A percentile compares a stretch with the other conserved stretches of the same genome.
These are phyloP conservation scores for Starmerella sp. DNA, from an alignment of 805 yeast genomes.

Conservation along the genomic window DNA sequence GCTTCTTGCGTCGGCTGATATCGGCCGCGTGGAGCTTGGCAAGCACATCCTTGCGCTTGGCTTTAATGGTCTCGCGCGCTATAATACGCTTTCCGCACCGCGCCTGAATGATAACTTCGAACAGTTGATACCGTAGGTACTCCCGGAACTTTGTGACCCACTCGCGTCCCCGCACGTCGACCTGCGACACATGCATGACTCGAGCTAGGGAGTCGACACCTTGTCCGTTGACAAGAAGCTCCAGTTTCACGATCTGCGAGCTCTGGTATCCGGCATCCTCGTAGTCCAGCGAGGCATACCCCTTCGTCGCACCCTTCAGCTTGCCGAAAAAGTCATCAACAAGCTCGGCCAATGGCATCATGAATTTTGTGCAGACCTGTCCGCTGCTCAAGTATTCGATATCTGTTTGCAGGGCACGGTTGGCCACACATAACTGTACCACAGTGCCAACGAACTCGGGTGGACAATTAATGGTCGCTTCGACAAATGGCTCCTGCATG, in stretches of 20 bases:
- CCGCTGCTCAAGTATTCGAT: conserved; percentile 65
- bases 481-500: conserved; percentile 67
- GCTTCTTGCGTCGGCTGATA: conserved; percentile 76
- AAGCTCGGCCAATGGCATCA: conserved; percentile 74
- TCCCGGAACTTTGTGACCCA: conserved; percentile 77
- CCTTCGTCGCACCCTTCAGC: conserved; percentile 76
- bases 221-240: conserved; percentile 75
- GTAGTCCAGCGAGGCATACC: conserved; percentile 89
- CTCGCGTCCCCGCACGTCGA: conserved; percentile 59
- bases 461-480: conserved; percentile 83
- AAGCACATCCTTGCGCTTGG: conserved; percentile 87
- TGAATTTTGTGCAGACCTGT: conserved; percentile 70
- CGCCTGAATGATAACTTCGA: conserved; percentile 89
- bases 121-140: conserved; percentile 68
- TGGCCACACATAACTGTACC: conserved; percentile 71
- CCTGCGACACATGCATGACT: conserved; percentile 74
- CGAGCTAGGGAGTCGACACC: conserved; percentile 88
- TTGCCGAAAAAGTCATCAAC: conserved; percentile 95
- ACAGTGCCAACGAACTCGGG: conserved; percentile 80
- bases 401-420: conserved; percentile 74
- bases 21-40: conserved; percentile 91
- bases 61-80: conserved; percentile 89
- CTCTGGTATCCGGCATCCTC: conserved; percentile 82
- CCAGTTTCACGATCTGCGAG: conserved; percentile 76
- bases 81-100: conserved; percentile 65